Evolutionary conservation across 2,329 filamentous ascomycete species (phyloP), one percentile per base, ranked within the genome.

Genomic region (Microdochium bolleyi): DNA sequence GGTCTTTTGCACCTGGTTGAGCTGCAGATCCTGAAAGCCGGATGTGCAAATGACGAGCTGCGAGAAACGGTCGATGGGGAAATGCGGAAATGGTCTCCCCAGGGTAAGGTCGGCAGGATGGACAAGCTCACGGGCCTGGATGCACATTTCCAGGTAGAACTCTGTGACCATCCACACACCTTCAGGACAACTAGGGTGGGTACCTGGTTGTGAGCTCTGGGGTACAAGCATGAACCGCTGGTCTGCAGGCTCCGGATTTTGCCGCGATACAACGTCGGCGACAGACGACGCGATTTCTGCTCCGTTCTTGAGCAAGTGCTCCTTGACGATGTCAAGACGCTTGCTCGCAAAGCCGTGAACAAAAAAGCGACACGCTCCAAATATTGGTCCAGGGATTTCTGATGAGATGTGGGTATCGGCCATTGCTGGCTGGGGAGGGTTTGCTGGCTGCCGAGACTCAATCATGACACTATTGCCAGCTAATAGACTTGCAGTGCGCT

Each of bases 91-190:
- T 2, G 94, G 91, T 7, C 82, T 83, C 54, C 89, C 91, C 24
- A 95, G 78, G 41, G 88, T 77, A 64, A 94, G 84, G 3, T 81
- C 75, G 51, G 76, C 72, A 4, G 91, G 89, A 27, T 87, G 74
- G 49, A 89, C 76, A 60, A 92, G 80, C 24, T 71, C 73, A 67
- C 89, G 94, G 57, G 82, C 82, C 64, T 92, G 84, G 38, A 99
- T 73, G 65, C 92, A 97, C 49, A 84, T 83, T 70, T 99, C 94
- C 51, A 99, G 78, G 80, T 92, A 99, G 77, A 94, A 95, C 64
- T 96, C 91, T 11, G 91, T 97, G 30, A 95, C 84, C 41, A 79
- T 65, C 50, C 75, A 65, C 8, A 80, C 63, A 25, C 67, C 72
- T 49, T 71, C 66, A 3, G 68, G 67, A 3, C 69, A 57, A 1